These are phyloP conservation scores for Gymnopilus dilepis DNA, from an alignment of 768 basidiomycete species.

Conservation along the genomic window DNA sequence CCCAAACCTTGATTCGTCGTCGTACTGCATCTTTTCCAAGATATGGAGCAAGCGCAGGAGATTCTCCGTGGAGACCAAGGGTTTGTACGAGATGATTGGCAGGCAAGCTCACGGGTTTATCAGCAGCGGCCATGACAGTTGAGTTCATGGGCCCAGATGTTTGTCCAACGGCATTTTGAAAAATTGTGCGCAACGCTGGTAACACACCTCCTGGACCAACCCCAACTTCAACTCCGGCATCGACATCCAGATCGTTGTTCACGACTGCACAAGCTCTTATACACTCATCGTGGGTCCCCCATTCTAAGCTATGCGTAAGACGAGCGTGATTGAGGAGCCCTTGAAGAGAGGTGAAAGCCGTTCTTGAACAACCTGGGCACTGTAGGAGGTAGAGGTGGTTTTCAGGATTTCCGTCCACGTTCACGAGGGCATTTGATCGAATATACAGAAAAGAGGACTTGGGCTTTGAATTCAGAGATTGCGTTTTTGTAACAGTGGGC, in stretches of 20 bases:
- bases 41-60: constrained; percentile 54
- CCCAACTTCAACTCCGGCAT: constrained; percentile 49
- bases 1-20: constrained; percentile 48
- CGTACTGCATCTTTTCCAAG: constrained; percentile 48
- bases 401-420: constrained; percentile 20
- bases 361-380: constrained; percentile 52
- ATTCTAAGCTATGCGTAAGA: constrained; percentile 51
- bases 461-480: constrained; percentile 11
- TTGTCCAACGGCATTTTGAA: constrained; percentile 51
- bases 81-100: constrained; percentile 41
- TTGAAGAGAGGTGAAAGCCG: constrained; percentile 54
- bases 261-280: constrained; percentile 53
- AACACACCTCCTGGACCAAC: constrained; percentile 45
- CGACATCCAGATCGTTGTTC: constrained; percentile 44
- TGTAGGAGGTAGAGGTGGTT: constrained; percentile 43
- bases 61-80: constrained; percentile 55
- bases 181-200: constrained; percentile 53
- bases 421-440: constrained; percentile 32
- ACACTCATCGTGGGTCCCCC: constrained; percentile 62
- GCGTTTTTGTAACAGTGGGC: constrained; percentile 24
- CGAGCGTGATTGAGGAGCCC: constrained; percentile 61
- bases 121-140: constrained; percentile 4
- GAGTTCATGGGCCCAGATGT: neutral
- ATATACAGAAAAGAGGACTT: constrained; percentile 46
- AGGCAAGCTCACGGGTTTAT: constrained; percentile 13